phyloP scores from a whole-genome alignment of 2,329 filamentous ascomycete genomes.

The Huntiella decipiens region DNA sequence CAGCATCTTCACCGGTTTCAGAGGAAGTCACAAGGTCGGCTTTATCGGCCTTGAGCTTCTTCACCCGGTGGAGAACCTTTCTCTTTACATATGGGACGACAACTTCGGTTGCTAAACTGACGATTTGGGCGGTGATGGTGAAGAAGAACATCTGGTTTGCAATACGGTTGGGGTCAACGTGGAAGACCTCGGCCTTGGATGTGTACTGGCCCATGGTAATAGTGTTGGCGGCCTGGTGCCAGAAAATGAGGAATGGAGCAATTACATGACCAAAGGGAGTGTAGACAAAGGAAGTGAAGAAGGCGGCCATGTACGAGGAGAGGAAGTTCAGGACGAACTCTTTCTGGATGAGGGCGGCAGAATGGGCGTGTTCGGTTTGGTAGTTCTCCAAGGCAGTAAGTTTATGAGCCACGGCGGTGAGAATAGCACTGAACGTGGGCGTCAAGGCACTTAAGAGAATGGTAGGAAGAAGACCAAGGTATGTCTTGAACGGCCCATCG shows the following conservation, averaged over 20 bases:
- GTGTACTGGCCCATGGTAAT: conserved; percentile 61
- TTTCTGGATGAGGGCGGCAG: conserved; percentile 73
- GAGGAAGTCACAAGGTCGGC: conserved; percentile 34
- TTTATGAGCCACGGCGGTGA: conserved; percentile 57
- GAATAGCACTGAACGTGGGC: conserved; percentile 55
- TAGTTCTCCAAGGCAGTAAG: conserved; percentile 84
- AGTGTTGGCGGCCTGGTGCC: conserved; percentile 52
- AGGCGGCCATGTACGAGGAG: conserved; percentile 81
- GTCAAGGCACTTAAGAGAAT: conserved; percentile 66
- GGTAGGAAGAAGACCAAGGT: conserved; percentile 74
- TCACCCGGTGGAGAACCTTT: conserved; percentile 57
- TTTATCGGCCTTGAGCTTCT: conserved; percentile 41
- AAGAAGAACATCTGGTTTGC: conserved; percentile 91
- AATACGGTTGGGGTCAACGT: conserved; percentile 66
- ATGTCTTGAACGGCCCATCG: conserved; percentile 66
- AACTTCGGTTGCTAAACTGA: conserved; percentile 71
- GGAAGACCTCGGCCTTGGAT: conserved; percentile 45
- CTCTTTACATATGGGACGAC: conserved; percentile 74
- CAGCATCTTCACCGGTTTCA: conserved; percentile 48
- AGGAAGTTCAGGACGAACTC: conserved; percentile 95
- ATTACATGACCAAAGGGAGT: conserved; percentile 76
- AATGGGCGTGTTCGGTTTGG: conserved; percentile 64
- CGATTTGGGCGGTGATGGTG: conserved; percentile 79
- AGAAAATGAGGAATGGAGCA: conserved; percentile 70
- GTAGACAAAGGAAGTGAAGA: conserved; percentile 85